Base-by-base conservation (phyloP, 306 rosid genomes). In the Rosa lucieae region DNA sequence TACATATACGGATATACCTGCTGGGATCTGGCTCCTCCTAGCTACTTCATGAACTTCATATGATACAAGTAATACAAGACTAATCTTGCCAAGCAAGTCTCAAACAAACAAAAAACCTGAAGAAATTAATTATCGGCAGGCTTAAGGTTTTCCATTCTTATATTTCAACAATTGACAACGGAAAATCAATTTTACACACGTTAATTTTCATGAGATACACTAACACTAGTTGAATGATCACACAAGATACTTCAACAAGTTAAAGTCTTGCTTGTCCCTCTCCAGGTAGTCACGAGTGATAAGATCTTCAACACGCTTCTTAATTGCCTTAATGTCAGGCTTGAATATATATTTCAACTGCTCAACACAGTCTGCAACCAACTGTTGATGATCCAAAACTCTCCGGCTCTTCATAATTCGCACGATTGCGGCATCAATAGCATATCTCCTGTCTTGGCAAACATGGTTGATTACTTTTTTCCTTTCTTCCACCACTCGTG, bases 381-480 rank as follows among this genome's bases (percentile, higher is more conserved):
- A 56, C 8, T 86, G 90, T 67, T 86, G 93, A 75, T 81, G 84
- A 32, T 83, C 85, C 83, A 89, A 77, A 63, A 84, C 76, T 83
- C 90, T 92, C 56, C 93, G 75, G 44, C 88, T 84, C 80, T 92
- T 90, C 93, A 92, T 92, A 39, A 90, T 90, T 68, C 94, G 90
- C 75, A 92, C 92, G 21, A 92, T 78, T 10, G 94, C 85, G 40
- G 93, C 94, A 77, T 92, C 97, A 26, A 90, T 92, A 39, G 94
- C 88, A 76, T 86, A 90, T 43, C 90, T 82, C 74, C 92, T 59
- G 73, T 89, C 94, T 80, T 87, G 85, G 84, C 86, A 88, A 29
- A 92, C 94, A 48, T 87, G 89, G 79, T 89, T 88, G 55, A 82
- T 78, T n/a, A 89, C 87, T 62, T 79, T 86, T 84, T 80, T 92